Conservation (phyloP, 2,329 filamentous ascomycete species). For the Immersiporthe knoxdaviesiana region DNA sequence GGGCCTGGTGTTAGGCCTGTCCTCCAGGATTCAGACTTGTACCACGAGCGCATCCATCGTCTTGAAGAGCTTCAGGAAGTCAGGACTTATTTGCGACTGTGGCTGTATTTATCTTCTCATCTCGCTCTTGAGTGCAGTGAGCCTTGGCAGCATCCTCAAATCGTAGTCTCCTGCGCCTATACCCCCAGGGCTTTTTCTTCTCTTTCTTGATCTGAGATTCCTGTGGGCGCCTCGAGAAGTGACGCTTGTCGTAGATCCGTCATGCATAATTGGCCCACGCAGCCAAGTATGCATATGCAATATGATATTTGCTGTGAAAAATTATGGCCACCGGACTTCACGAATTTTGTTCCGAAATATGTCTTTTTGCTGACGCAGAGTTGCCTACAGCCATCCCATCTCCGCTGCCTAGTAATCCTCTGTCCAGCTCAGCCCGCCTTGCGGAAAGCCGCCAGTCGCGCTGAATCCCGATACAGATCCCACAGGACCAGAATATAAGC, state of each 20-base stretch:
- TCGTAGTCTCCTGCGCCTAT: background rate
- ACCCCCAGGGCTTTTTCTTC: no score
- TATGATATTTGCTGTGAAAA: background rate
- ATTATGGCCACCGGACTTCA: background rate
- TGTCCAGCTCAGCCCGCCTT: background rate
- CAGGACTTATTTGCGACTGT: background rate
- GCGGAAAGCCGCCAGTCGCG: background rate
- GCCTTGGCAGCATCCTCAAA: background rate
- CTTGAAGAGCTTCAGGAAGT: no score
- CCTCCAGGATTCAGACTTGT: background rate
- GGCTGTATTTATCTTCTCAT: background rate
- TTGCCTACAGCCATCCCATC: background rate
- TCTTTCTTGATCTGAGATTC: no score
- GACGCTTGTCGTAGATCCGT: no score
- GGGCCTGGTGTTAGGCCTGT: background rate
- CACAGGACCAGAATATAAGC: background rate
- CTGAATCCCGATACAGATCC: background rate
- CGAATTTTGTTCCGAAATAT: background rate
- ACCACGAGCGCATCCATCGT: background rate
- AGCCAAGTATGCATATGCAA: no score
- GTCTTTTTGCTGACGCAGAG: background rate
- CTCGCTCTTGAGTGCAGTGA: background rate
- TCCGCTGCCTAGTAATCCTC: background rate
- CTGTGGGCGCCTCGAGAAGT: no score
- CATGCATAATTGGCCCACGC: no score